A percentile compares a stretch with the other conserved stretches of the same genome.
These are phyloP conservation scores for Dichotomocladium elegans DNA, from an alignment of 371 early-diverging fungal genomes.

Conservation along the genomic window DNA sequence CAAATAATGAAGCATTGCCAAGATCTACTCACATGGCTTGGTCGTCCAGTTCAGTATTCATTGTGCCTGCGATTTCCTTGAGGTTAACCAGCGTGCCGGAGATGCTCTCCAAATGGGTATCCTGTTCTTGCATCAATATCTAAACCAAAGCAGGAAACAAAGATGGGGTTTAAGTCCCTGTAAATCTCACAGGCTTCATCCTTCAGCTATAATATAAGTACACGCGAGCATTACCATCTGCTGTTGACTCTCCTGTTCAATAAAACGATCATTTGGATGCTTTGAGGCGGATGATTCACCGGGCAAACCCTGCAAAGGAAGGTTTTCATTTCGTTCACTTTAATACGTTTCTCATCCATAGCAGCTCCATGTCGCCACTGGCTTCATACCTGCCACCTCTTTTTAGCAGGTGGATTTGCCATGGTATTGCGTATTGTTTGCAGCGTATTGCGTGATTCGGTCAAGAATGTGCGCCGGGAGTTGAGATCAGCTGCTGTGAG, in stretches of 20 bases:
- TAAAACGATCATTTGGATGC: conserved; percentile 30
- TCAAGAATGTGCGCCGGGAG: conserved; percentile 43
- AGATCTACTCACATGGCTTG: conserved; percentile 44
- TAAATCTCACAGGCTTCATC: too few relatives aligned
- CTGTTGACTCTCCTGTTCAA: conserved; percentile 34
- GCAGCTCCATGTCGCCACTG: neutral
- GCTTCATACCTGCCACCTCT: conserved; percentile 1
- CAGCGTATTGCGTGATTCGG: conserved; percentile 36
- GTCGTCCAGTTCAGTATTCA: conserved; percentile 58
- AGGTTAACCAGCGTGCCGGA: conserved; percentile 57
- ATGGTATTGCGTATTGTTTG: conserved; percentile 39
- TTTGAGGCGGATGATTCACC: conserved; percentile 5
- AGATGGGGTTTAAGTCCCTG: too few relatives aligned
- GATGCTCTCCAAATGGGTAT: conserved; percentile 56
- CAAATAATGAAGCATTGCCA: neutral
- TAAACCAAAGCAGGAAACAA: conserved; percentile 3
- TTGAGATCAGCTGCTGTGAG: conserved; percentile 41
- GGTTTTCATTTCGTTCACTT: neutral
- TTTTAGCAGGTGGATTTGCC: conserved; percentile 31
- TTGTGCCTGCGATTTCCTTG: conserved; percentile 60
- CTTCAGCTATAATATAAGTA: too few relatives aligned
- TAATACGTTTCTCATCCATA: neutral
- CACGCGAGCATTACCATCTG: conserved; percentile 39
- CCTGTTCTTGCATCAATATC: conserved; percentile 61
- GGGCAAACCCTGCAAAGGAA: neutral